Evolutionary conservation across 768 basidiomycete genomes (phyloP), one percentile per base, ranked within the genome.

Genomic region (Leccinum rimulosum): DNA sequence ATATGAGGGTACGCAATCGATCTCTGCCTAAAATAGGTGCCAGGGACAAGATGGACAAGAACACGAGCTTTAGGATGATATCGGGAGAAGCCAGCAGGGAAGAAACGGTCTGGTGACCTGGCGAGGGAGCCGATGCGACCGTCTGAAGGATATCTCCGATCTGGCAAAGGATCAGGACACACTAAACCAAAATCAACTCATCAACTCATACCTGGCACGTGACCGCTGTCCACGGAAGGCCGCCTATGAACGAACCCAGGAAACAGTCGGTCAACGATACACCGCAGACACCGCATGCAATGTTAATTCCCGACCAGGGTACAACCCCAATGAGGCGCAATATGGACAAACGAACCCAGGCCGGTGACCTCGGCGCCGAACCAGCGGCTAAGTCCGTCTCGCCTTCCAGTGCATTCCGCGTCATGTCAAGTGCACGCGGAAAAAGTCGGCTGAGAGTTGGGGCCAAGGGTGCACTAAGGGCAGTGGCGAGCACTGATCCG

Each of bases 271-370:
- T 69, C 52, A 91, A 68, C 8, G 85, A 76, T 15, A 98, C 93
- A 35, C 90, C 89, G 66, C 90, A 91, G 28, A 96, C 93, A 54
- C 95, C 95, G 73, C 90, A 96, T 49, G 95, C 95, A 58, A 98
- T 90, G 73, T 98, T 98, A 79, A 98, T 93, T 59, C 93, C 94
- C 58, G 91, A 93, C 95, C 95, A 98, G 6, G 95, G 95, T 4
- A 97, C 93, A 56, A 98, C 85, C 19, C 95, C 95, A 66, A 96
- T 84, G 58, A 96, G 85, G 52, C 95, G 85, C 62, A 98, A 82
- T 58, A 96, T 83, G 3, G 93, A 88, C 48, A 97, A 77, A 43
- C 94, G 85, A 48, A 94, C 87, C 95, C 95, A 97, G 3, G 86
- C 68, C 25, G 78, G 70, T 22, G 76, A 76, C 64, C 66, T 74